These are phyloP conservation scores for Alloascoidea africana DNA, from an alignment of 805 yeast species.

Conservation along the genomic window DNA sequence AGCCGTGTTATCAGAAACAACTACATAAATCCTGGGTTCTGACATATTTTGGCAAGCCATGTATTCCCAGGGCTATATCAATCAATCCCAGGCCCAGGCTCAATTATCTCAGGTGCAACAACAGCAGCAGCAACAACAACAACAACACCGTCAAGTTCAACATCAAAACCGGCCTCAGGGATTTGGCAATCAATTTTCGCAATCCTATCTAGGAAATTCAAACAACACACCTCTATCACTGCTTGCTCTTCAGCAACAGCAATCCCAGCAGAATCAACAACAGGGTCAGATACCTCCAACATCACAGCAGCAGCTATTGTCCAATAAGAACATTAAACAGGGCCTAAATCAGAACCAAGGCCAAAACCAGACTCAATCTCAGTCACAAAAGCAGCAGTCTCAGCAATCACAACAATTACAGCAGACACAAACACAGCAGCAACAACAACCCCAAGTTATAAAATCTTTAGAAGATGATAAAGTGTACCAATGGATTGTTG, in stretches of 20 bases:
- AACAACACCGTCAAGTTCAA: constrained; percentile 4
- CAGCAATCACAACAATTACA: constrained; percentile 1
- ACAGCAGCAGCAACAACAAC: constrained; percentile 10
- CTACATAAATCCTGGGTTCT: too few relatives aligned
- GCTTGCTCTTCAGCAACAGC: background rate
- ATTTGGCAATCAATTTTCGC: background rate
- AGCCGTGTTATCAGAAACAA: too few relatives aligned
- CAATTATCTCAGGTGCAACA: constrained; percentile 7
- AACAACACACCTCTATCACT: background rate
- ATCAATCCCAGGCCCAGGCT: constrained; percentile 8
- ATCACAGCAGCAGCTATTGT: constrained; percentile 2
- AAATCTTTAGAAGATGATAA: constrained; percentile 60
- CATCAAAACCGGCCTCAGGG: background rate
- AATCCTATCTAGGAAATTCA: constrained; percentile 1
- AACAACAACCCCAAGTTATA: constrained; percentile 1
- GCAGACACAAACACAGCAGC: background rate
- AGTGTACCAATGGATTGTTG: constrained; percentile 81
- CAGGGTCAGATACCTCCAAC: constrained; percentile 3
- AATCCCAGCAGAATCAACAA: constrained; percentile 3
- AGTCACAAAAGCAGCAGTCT: constrained; percentile 2
- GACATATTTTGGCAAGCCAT: background rate
- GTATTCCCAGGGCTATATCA: background rate
- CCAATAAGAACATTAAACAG: too few relatives aligned
- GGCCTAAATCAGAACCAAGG: constrained; percentile 2
- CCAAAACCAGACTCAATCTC: constrained; percentile 2